phyloP scores from a whole-genome alignment of 1,139 yeast genomes.

The Hansenula sp. region DNA sequence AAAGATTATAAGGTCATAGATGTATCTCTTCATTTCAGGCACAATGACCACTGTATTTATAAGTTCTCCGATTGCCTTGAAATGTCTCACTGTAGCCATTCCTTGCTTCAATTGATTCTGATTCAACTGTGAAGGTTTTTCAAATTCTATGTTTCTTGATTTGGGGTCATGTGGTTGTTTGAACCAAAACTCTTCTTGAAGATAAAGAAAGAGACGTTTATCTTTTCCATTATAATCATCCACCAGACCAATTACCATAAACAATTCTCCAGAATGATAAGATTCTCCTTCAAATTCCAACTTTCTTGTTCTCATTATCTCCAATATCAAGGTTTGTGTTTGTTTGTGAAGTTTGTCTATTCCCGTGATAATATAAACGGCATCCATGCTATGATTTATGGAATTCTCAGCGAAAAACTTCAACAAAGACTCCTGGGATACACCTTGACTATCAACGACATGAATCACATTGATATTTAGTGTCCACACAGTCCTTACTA shows the following conservation, averaged over 20 bases:
- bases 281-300: not conserved
- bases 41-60: conserved; percentile 30
- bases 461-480: conserved; percentile 2
- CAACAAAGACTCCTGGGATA: not conserved
- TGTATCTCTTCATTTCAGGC: conserved; percentile 47
- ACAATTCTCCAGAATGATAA: conserved; percentile 1
- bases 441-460: not conserved
- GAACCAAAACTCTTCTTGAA: conserved; percentile 26
- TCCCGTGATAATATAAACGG: conserved; percentile 19
- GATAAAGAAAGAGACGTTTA: conserved; percentile 14
- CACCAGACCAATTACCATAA: conserved; percentile 2
- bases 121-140: too few species aligned
- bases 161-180: conserved; percentile 24
- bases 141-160: not conserved
- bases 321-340: conserved; percentile 24
- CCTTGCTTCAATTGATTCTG: not conserved
- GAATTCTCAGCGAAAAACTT: conserved; percentile 3
- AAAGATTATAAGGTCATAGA: conserved; percentile 49
- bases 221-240: conserved; percentile 1
- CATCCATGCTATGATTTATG: conserved; percentile 4
- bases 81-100: conserved; percentile 1
- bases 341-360: conserved; percentile 22
- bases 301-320: conserved; percentile 12
- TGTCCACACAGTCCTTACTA: conserved; percentile 14
- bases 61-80: conserved; percentile 10